phyloP scores from a whole-genome alignment of 768 basidiomycete genomes.

The Saitozyma podzolica region DNA sequence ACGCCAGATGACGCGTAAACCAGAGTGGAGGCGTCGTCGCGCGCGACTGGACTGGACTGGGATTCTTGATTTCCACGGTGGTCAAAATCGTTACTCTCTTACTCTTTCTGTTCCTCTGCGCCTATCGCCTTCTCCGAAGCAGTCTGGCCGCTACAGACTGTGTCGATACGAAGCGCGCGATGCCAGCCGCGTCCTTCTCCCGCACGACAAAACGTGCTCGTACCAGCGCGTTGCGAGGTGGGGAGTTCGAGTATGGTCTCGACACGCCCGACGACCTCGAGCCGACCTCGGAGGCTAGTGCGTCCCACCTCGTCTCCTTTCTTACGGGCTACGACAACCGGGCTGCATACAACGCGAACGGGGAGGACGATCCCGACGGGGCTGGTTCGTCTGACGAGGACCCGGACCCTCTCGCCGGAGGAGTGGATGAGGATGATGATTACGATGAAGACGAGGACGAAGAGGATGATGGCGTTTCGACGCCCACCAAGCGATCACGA shows the following conservation, averaged over 20 bases:
- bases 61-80: too few species aligned
- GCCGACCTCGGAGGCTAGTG: constrained; percentile 14
- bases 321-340: constrained; percentile 38
- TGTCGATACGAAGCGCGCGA: too few species aligned
- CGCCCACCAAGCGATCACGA: constrained; percentile 29
- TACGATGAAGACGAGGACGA: constrained; percentile 19
- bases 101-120: too few species aligned
- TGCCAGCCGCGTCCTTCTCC: too few species aligned
- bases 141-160: too few species aligned
- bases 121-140: too few species aligned
- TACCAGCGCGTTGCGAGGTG: background rate
- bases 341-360: constrained; percentile 6
- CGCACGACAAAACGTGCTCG: too few species aligned
- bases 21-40: too few species aligned
- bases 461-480: background rate
- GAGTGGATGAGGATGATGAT: constrained; percentile 32
- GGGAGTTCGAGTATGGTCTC: constrained; percentile 2
- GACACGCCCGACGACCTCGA: background rate
- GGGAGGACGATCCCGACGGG: constrained; percentile 11
- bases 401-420: constrained; percentile 4
- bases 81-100: too few species aligned
- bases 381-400: constrained; percentile 17
- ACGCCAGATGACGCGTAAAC: too few species aligned
- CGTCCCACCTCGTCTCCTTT: constrained; percentile 45
- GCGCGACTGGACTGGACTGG: too few species aligned